These are phyloP conservation scores for Tritrichomonas foetus DNA, from an alignment of 208 protist genomes.

Conservation along the genomic window DNA sequence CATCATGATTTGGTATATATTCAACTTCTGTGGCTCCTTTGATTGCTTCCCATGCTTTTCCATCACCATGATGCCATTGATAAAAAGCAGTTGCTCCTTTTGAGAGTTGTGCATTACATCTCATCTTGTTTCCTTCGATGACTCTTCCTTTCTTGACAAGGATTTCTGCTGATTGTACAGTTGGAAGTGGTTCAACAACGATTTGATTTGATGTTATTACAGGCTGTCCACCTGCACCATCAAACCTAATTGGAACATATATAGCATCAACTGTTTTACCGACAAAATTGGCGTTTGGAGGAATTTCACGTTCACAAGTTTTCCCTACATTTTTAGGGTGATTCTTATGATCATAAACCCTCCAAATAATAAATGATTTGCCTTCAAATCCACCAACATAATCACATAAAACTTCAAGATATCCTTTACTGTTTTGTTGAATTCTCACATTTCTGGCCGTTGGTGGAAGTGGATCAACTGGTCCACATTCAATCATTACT, in stretches of 20 bases:
- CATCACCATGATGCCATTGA: background rate
- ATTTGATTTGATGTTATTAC: background rate
- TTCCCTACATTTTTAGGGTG: background rate
- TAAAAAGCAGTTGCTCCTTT: background rate
- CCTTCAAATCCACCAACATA: conserved; percentile 30
- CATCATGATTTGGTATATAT: background rate
- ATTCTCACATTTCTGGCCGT: background rate
- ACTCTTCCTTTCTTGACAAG: background rate
- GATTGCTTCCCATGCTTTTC: background rate
- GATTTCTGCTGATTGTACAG: background rate
- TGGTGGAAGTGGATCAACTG: background rate
- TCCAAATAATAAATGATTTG: background rate
- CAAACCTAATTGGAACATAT: background rate
- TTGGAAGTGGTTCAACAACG: background rate
- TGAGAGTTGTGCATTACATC: background rate
- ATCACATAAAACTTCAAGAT: background rate
- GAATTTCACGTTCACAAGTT: background rate
- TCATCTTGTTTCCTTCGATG: background rate
- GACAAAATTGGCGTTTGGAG: background rate
- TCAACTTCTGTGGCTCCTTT: background rate
- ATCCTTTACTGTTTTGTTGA: background rate
- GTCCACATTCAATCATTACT: background rate
- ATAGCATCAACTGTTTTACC: background rate
- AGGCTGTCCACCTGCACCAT: background rate
- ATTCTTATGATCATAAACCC: background rate